phyloP scores from a whole-genome alignment of 202 grass and related monocot species.

The Carex arenaria region DNA sequence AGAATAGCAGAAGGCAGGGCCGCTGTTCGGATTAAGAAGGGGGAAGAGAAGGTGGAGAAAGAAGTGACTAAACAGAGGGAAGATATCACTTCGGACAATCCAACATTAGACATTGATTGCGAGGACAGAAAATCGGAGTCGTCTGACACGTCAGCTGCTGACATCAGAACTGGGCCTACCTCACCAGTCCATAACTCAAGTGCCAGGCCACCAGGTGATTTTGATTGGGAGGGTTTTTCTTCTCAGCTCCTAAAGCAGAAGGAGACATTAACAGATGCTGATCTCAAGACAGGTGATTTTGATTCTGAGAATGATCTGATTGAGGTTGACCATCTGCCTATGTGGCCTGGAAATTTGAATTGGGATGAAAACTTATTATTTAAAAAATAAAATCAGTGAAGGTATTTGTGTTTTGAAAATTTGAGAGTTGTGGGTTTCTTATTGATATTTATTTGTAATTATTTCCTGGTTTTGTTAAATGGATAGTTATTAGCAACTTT shows the following conservation, averaged over 20 bases:
- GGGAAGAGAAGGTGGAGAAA: constrained; percentile 2
- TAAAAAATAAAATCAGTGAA: not conserved
- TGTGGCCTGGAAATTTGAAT: constrained; percentile 13
- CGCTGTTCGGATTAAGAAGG: not conserved
- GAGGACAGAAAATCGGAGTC: no score
- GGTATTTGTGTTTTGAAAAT: not conserved
- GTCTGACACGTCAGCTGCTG: not conserved
- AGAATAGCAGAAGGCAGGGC: not conserved
- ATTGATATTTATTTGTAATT: not conserved
- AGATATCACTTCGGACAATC: not conserved
- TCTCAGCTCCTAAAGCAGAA: not conserved
- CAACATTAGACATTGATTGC: no score
- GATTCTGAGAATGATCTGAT: constrained; percentile 1
- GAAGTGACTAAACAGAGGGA: not conserved
- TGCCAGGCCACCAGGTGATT: not conserved
- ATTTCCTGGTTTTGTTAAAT: not conserved
- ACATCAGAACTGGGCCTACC: not conserved
- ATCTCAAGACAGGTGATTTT: no score
- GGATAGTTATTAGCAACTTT: not conserved
- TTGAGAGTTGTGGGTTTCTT: not conserved
- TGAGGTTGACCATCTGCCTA: not conserved
- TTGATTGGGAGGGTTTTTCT: not conserved
- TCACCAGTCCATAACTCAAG: not conserved
- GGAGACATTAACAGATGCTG: not conserved
- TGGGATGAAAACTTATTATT: not conserved